Conservation (phyloP, 2,329 filamentous ascomycete species). For the Nothophoma quercina region DNA sequence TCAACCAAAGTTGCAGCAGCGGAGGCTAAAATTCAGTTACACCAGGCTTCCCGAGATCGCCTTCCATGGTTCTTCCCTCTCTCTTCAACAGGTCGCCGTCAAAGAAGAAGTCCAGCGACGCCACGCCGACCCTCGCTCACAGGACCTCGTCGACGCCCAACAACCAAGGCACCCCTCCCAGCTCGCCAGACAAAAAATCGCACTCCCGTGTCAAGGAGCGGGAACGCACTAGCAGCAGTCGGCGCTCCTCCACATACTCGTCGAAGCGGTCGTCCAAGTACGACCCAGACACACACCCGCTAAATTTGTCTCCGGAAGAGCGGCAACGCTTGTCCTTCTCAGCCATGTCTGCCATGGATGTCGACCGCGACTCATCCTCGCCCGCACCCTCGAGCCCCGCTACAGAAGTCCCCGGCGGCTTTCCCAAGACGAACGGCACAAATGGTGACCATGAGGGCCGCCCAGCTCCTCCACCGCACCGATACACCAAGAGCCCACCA, state of each 20-base stretch:
- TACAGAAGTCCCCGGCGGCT: slow-evolving; percentile 52
- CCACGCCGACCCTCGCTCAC: slow-evolving; percentile 24
- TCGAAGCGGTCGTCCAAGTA: slow-evolving; percentile 50
- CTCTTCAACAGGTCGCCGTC: slow-evolving; percentile 47
- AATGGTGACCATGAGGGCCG: slow-evolving; percentile 57
- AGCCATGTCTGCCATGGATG: slow-evolving; percentile 65
- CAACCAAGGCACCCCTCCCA: slow-evolving; percentile 43
- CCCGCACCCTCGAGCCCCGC: slow-evolving; percentile 54
- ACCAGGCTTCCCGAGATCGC: slow-evolving; percentile 35
- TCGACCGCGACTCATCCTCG: slow-evolving; percentile 21
- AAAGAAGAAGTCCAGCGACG: slow-evolving; percentile 47
- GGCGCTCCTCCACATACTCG: slow-evolving; percentile 43
- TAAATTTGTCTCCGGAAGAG: slow-evolving; percentile 91
- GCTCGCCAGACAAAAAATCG: slow-evolving; percentile 50
- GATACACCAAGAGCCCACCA: slow-evolving; percentile 59
- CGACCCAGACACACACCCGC: slow-evolving; percentile 81
- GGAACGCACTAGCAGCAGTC: slow-evolving; percentile 34
- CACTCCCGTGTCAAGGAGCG: slow-evolving; percentile 41
- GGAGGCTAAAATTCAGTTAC: slow-evolving; percentile 41
- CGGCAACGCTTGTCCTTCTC: slow-evolving; percentile 78
- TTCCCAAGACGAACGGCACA: slow-evolving; percentile 56
- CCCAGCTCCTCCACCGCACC: slow-evolving; percentile 76
- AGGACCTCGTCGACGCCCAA: slow-evolving; percentile 27
- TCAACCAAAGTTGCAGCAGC: slow-evolving; percentile 41
- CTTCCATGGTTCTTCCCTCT: slow-evolving; percentile 49